Evolutionary conservation across 495 filamentous ascomycete genomes (phyloP), one percentile per base, ranked within the genome.

Genomic region (Elaphomyces granulatus): DNA sequence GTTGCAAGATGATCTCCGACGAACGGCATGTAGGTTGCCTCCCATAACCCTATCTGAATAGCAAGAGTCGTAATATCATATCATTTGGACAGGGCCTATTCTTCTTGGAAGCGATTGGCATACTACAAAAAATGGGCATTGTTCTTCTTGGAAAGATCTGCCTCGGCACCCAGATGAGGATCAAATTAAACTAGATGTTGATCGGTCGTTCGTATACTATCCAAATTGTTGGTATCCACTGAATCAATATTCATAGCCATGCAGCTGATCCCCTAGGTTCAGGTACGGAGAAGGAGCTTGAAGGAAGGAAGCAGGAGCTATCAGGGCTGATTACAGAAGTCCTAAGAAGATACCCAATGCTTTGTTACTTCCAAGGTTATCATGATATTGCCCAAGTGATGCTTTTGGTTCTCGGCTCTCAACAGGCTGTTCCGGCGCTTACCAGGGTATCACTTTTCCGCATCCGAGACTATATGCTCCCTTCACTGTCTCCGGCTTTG

Each of bases 341-440:
- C 15, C 70, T 95, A 17, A 73, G 90, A 14, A 70, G 73, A 8
- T 70, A 94, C 50, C 92, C 90, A 3, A 78, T 81, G 64, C 77
- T 98, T 9, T 81, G 75, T 60, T 98, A 98, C 60, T 96, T 96
- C 62, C 90, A 98, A 67, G 90, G 90, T 45, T 98, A 93, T 59
- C 90, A 98, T 54, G 90, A 98, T 60, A 95, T 98, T 51, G 88
- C 82, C 45, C 92, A 96, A 55, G 90, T 98, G n/a, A 67, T 98
- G 34, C 72, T 95, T 3, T 71, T 98, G 12, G 84, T 93, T 4
- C 65, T 96, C 2, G 80, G 78, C 15, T 55, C 63, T 23, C 67
- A 73, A 3, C 42, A 62, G n/a, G 57, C 68, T 2, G 51, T 65
- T 19, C 48, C 60, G 2, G 77, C 80, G 20, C 76, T 93, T 10